Evolutionary conservation across 75 land plant species (phyloP).

Genomic region (Adiantum capillusveneris): DNA sequence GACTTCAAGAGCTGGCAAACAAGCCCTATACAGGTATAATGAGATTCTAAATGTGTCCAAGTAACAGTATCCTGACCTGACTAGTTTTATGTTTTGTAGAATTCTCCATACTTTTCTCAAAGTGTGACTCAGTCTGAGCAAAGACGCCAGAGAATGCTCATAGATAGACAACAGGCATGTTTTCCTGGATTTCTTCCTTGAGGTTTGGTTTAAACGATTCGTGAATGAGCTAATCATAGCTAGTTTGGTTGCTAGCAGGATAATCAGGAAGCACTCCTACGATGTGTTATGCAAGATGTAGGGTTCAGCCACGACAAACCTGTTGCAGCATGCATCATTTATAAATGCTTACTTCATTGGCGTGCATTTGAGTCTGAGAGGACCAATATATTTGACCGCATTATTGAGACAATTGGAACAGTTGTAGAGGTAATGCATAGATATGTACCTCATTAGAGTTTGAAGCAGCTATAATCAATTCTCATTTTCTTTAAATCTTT

Average conservation of each 20-base stretch:
- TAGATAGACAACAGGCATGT: conserved; percentile 75
- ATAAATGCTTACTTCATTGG: conserved; percentile 90
- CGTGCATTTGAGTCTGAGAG: conserved; percentile 95
- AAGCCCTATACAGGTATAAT: conserved; percentile 3
- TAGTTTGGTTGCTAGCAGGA: too few relatives aligned
- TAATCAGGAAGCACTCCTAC: conserved; percentile 72
- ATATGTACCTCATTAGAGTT: too few relatives aligned
- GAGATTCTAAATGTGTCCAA: not conserved
- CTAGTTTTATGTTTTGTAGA: not conserved
- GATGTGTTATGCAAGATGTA: conserved; percentile 74
- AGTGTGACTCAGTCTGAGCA: conserved; percentile 41
- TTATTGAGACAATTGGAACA: conserved; percentile 81
- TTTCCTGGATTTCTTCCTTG: not conserved
- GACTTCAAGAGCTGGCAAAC: conserved; percentile 9
- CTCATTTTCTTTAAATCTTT: too few relatives aligned
- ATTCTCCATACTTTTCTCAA: not conserved
- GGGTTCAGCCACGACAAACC: conserved; percentile 79
- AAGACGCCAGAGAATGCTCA: conserved; percentile 75
- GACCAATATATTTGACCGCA: conserved; percentile 85
- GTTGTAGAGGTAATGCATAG: conserved; percentile 63
- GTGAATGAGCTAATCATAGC: not conserved
- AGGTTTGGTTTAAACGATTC: not conserved
- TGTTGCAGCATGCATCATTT: conserved; percentile 77
- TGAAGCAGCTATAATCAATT: too few relatives aligned
- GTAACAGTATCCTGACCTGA: not conserved